A percentile compares a stretch with the other conserved stretches of the same genome.
phyloP scores from a whole-genome alignment of 2,329 filamentous ascomycete genomes.

The Talaromyces sp. region DNA sequence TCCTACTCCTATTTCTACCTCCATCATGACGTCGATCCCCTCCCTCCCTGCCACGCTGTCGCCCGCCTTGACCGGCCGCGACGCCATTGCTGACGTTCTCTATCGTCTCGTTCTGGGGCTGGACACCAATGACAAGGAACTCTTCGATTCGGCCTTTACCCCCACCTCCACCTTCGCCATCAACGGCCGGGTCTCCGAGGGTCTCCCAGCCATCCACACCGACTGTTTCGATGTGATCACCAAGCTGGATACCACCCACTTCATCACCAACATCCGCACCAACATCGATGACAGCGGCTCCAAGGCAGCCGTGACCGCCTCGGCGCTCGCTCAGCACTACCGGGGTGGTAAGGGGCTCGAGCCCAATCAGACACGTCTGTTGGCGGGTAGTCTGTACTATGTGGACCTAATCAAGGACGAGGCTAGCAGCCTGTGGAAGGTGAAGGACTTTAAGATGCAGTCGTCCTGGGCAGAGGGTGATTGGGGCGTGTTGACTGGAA shows the following conservation, averaged over 20 bases:
- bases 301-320: constrained; percentile 29
- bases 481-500: not conserved
- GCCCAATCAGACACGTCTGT: constrained; percentile 26
- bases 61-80: constrained; percentile 24
- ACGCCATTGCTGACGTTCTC: constrained; percentile 29
- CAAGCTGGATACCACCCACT: constrained; percentile 34
- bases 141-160: constrained; percentile 27
- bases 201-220: constrained; percentile 21
- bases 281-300: constrained; percentile 27
- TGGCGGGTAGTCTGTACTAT: constrained; percentile 30
- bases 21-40: not conserved
- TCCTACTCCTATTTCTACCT: not conserved
- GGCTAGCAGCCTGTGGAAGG: constrained; percentile 33
- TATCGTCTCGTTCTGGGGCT: constrained; percentile 27
- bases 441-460: constrained; percentile 31
- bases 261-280: constrained; percentile 33
- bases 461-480: constrained; percentile 29
- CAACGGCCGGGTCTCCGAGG: not conserved
- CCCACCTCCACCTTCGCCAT: constrained; percentile 19
- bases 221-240: constrained; percentile 23
- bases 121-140: constrained; percentile 25
- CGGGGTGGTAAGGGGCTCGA: constrained; percentile 29
- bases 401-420: constrained; percentile 34
- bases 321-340: constrained; percentile 31
- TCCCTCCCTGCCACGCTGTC: not conserved